phyloP scores from a whole-genome alignment of 768 basidiomycete genomes.

The Hericium rajendrae region DNA sequence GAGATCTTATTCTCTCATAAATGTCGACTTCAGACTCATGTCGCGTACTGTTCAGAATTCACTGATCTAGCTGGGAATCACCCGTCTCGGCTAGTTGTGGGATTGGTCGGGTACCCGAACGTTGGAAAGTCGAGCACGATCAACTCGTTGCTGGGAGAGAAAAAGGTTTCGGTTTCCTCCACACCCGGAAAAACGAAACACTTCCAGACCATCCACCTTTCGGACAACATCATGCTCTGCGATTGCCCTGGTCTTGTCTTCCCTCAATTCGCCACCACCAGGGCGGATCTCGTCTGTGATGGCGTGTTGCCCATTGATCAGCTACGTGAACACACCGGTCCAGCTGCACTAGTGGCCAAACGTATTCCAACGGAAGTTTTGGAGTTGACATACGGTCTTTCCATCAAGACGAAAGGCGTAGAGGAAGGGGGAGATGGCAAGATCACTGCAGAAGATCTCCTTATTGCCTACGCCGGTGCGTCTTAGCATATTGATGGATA shows the following conservation, averaged over 20 bases:
- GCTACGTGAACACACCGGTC: slow-evolving; percentile 86
- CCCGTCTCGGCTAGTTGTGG: slow-evolving; percentile 64
- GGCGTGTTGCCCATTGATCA: slow-evolving; percentile 98
- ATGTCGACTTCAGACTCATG: slow-evolving; percentile 1
- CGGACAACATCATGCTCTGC: slow-evolving; percentile 76
- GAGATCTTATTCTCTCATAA: slow-evolving; percentile 19
- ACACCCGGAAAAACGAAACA: slow-evolving; percentile 99
- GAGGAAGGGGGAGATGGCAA: slow-evolving; percentile 84
- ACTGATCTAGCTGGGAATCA: slow-evolving; percentile 43
- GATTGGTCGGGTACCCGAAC: slow-evolving; percentile 96
- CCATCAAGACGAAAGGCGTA: slow-evolving; percentile 47
- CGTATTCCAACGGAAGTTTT: slow-evolving; percentile 75
- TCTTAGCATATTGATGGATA: not conserved
- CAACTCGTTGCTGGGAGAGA: slow-evolving; percentile 90
- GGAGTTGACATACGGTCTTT: slow-evolving; percentile 85
- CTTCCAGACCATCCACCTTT: slow-evolving; percentile 96
- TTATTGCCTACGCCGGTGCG: slow-evolving; percentile 84
- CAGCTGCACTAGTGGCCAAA: slow-evolving; percentile 64
- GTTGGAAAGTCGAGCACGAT: slow-evolving; percentile 98
- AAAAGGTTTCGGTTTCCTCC: slow-evolving; percentile 96
- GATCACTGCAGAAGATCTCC: slow-evolving; percentile 67
- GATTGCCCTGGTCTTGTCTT: slow-evolving; percentile 98
- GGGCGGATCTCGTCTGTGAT: slow-evolving; percentile 92
- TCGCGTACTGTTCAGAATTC: slow-evolving; percentile 39
- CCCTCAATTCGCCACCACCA: slow-evolving; percentile 95